phyloP scores from a whole-genome alignment of 163 green algal species.

The Chloromonas sp. region DNA sequence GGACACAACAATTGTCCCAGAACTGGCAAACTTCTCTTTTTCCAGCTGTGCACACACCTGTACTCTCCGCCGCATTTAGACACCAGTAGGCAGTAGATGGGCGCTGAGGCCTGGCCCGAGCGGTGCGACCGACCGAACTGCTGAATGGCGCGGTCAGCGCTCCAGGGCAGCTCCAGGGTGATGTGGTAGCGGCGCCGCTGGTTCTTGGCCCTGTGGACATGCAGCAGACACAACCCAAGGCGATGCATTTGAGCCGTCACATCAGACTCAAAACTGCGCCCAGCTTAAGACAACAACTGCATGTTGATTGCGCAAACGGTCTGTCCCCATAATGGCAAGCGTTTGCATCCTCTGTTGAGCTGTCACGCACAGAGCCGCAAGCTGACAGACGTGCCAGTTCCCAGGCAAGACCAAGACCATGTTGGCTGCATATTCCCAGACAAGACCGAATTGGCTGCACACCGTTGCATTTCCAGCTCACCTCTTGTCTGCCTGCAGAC shows the following conservation, averaged over 20 bases:
- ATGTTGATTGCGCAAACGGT: background rate
- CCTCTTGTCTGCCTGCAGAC: slow-evolving; percentile 46
- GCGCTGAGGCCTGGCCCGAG: slow-evolving; percentile 68
- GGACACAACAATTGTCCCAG: background rate
- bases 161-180: slow-evolving; percentile 82
- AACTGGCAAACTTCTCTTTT: background rate
- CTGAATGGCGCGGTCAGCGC: slow-evolving; percentile 67
- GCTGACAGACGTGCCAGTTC: too few species aligned
- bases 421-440: too few species aligned
- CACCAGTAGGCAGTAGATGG: slow-evolving; percentile 72
- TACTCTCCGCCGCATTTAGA: slow-evolving; percentile 74
- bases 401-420: too few species aligned
- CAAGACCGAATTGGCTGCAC: background rate
- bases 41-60: slow-evolving; percentile 34
- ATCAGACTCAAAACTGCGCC: background rate
- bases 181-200: slow-evolving; percentile 62
- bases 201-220: slow-evolving; percentile 40
- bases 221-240: background rate
- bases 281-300: background rate
- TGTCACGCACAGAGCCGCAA: too few species aligned
- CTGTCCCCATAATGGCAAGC: too few species aligned
- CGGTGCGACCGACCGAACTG: slow-evolving; percentile 48
- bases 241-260: too few species aligned
- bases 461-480: background rate
- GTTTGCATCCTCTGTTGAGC: too few species aligned